Base-by-base conservation (phyloP, 2,329 filamentous ascomycete genomes). In the Calonectria multiphialidica region DNA sequence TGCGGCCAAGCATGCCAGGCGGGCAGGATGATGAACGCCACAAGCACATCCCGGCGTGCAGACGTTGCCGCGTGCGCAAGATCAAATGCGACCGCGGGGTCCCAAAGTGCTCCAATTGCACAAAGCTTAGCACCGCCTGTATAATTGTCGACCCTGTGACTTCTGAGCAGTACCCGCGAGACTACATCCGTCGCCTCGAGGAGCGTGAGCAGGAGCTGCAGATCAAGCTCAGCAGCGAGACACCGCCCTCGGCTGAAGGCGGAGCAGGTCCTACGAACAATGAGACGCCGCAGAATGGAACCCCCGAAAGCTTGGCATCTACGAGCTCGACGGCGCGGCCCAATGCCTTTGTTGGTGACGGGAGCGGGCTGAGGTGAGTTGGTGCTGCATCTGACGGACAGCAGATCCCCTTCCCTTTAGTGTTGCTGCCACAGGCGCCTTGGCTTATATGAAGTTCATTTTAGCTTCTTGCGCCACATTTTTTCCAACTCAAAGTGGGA, bases 91-190 rank as follows among this genome's bases (percentile, higher is more conserved):
- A 97, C 83, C 93, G 94, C 42, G 86, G 86, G 42, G 92, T 91
- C 78, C 94, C 94, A n/a, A 90, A 90, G 44, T 97, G 95, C 80
- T 90, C 90, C 40, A 95, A 94, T 25, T 98, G 95, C 82, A 87
- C 89, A 49, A 89, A 93, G 74, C 83, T 94, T 55, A 89, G 91
- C 53, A 91, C 93, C 81, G 91, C 93, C 67, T 97, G 95, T 42
- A 67, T 74, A 13, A 72, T 74, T 12, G 72, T 74, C 35, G 72
- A 74, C 21, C 66, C 72, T 21, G 62, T 74, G 42, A 74, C 72
- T 12, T 72, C 70, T 23, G 66, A 72, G 61, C 64, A 72, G 59
- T 74, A 74, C 30, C 66, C 72, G 1, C 65, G 72, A 5, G 72
- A 74, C 49, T 72, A 72, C 53, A 74, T 72, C 45, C 62, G 63